Evolutionary conservation across 139 green algal species (phyloP).

Genomic region (Astrephomene gubernaculifera): DNA sequence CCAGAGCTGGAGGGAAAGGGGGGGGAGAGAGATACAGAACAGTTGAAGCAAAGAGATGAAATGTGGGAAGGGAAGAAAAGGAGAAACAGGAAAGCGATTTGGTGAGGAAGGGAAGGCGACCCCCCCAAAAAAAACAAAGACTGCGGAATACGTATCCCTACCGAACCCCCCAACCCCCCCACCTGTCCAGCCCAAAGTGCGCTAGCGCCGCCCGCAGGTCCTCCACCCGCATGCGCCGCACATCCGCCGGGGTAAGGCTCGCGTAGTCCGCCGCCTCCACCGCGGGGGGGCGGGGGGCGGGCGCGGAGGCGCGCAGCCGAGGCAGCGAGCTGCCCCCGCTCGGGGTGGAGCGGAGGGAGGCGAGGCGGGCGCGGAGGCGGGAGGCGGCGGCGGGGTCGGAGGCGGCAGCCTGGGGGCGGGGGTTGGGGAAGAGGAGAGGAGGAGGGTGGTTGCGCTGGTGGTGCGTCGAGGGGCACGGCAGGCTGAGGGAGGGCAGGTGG

Average conservation of each 20-base stretch:
- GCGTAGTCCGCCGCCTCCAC: not conserved
- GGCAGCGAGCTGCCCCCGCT: no score
- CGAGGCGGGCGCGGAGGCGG: not conserved
- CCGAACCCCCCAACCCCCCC: not conserved
- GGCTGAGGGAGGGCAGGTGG: not conserved
- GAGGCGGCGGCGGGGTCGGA: not conserved
- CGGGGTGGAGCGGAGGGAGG: not conserved
- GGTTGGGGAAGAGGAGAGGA: not conserved
- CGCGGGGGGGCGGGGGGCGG: not conserved
- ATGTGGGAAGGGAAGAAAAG: no score
- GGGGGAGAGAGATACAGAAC: no score
- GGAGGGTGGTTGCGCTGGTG: not conserved
- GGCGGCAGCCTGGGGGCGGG: not conserved
- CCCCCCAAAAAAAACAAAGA: no score
- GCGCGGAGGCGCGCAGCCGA: not conserved
- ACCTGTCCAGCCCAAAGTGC: conserved; percentile 30
- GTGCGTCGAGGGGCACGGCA: no score
- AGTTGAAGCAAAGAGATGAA: no score
- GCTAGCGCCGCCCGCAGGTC: conserved; percentile 34
- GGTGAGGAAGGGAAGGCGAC: no score
- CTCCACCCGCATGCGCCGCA: conserved; percentile 30
- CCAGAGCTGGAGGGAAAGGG: conserved; percentile 21
- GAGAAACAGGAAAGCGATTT: no score
- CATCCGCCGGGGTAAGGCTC: not conserved
- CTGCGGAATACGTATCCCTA: no score